Percentiles rank a stretch among this genome's conserved stretches.
Conservation (phyloP, 2,329 filamentous ascomycete genomes). For the Hymenoscyphus repandus region DNA sequence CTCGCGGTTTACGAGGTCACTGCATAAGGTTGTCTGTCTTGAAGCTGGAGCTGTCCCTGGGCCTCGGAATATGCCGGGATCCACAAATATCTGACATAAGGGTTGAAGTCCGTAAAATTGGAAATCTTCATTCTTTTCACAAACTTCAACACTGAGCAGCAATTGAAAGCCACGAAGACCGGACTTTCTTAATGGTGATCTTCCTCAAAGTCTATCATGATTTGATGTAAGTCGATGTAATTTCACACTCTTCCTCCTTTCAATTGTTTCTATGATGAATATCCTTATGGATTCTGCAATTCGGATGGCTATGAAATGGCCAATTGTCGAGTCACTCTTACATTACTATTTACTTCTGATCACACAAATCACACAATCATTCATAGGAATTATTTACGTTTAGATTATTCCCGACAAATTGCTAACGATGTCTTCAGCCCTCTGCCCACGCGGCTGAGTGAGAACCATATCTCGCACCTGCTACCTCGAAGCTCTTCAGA, state of each 20-base stretch:
- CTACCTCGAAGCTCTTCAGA: slow-evolving; percentile 42
- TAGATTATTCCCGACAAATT: background rate
- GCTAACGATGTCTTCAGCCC: slow-evolving; percentile 11
- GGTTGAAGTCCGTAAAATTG: too few species aligned
- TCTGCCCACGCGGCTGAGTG: slow-evolving; percentile 6
- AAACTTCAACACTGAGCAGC: too few species aligned
- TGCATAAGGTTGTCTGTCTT: too few species aligned
- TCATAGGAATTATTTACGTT: background rate
- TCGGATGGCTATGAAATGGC: slow-evolving; percentile 20
- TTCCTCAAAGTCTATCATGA: too few species aligned
- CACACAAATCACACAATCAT: slow-evolving; percentile 7
- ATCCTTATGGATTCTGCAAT: slow-evolving; percentile 30
- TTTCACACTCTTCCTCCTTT: background rate
- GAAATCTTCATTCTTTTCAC: too few species aligned
- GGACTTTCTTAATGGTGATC: too few species aligned
- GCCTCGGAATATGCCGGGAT: too few species aligned
- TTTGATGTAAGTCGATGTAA: background rate
- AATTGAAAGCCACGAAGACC: too few species aligned
- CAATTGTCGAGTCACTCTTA: slow-evolving; percentile 26
- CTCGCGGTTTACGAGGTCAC: background rate
- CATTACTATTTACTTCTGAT: slow-evolving; percentile 30
- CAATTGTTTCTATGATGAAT: slow-evolving; percentile 22
- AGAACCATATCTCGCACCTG: slow-evolving; percentile 43
- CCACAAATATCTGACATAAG: too few species aligned
- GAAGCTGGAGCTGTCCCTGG: background rate